These are phyloP conservation scores for Aspergillus haitiensis DNA, from an alignment of 495 filamentous ascomycete genomes.

Conservation along the genomic window DNA sequence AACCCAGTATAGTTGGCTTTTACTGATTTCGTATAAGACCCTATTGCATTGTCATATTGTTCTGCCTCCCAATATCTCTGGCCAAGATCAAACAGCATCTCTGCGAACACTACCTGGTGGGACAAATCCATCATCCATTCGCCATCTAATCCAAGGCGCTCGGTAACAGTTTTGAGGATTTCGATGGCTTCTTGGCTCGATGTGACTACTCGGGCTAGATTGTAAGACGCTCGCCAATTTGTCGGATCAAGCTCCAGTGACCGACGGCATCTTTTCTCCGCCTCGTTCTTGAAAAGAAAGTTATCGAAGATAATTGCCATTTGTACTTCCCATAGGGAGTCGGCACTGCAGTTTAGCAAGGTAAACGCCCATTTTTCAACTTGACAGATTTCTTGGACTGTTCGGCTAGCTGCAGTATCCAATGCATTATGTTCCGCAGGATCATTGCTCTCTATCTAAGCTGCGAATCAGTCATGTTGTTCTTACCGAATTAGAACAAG, in stretches of 20 bases:
- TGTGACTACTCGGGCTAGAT: slow-evolving; percentile 29
- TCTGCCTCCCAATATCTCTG: slow-evolving; percentile 22
- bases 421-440: not conserved
- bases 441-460: slow-evolving; percentile 11
- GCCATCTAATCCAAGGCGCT: slow-evolving; percentile 6
- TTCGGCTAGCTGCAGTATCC: not conserved
- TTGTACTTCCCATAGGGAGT: slow-evolving; percentile 41
- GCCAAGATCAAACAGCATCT: slow-evolving; percentile 25
- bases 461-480: not conserved
- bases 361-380: slow-evolving; percentile 20
- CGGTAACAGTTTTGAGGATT: slow-evolving; percentile 23
- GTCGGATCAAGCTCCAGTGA: slow-evolving; percentile 35
- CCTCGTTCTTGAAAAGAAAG: slow-evolving; percentile 14
- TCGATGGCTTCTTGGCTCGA: slow-evolving; percentile 30
- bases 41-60: slow-evolving; percentile 29
- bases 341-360: slow-evolving; percentile 14
- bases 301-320: slow-evolving; percentile 29
- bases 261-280: slow-evolving; percentile 27
- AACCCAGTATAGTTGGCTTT: slow-evolving; percentile 11
- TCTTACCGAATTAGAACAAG: not conserved
- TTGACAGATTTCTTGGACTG: slow-evolving; percentile 18
- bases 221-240: slow-evolving; percentile 41
- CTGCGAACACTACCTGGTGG: slow-evolving; percentile 12
- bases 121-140: slow-evolving; percentile 12
- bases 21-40: slow-evolving; percentile 15